Percentiles rank a stretch among this genome's conserved stretches.
These are phyloP conservation scores for Yueomyces sp. DNA, from an alignment of 805 yeast species.

Conservation along the genomic window DNA sequence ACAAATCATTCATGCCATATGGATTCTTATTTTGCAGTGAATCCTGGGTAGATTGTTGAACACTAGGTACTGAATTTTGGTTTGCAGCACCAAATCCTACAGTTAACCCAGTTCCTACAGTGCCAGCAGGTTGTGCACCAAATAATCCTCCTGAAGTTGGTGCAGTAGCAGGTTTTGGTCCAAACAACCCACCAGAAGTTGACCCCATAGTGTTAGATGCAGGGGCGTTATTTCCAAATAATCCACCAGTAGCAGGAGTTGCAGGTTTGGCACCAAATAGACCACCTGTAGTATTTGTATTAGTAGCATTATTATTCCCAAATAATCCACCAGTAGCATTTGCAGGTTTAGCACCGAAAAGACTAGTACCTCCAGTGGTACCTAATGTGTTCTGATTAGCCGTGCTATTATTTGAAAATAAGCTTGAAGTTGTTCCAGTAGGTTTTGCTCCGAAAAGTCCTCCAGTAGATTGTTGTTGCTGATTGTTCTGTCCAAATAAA, in stretches of 20 bases:
- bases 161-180: conserved; percentile 3
- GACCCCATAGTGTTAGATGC: conserved; percentile 12
- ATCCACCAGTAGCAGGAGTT: conserved; percentile 13
- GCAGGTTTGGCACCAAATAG: conserved; percentile 5
- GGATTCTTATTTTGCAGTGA: conserved; percentile 36
- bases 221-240: conserved; percentile 23
- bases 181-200: conserved; percentile 3
- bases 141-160: conserved; percentile 12
- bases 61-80: background rate
- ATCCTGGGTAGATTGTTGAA: conserved; percentile 6
- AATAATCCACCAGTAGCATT: conserved; percentile 28
- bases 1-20: conserved; percentile 68
- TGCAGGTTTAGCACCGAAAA: background rate
- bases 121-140: conserved; percentile 6
- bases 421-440: conserved; percentile 4
- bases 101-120: background rate
- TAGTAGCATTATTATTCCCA: background rate
- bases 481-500: background rate
- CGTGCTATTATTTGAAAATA: conserved; percentile 1
- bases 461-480: conserved; percentile 3
- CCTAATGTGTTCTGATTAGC: conserved; percentile 3
- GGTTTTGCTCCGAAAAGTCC: conserved; percentile 24
- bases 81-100: background rate
- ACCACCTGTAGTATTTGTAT: background rate
- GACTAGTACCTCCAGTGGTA: conserved; percentile 2